Base-by-base conservation (phyloP, 2,329 filamentous ascomycete genomes). In the Cryphonectria carpinicola region DNA sequence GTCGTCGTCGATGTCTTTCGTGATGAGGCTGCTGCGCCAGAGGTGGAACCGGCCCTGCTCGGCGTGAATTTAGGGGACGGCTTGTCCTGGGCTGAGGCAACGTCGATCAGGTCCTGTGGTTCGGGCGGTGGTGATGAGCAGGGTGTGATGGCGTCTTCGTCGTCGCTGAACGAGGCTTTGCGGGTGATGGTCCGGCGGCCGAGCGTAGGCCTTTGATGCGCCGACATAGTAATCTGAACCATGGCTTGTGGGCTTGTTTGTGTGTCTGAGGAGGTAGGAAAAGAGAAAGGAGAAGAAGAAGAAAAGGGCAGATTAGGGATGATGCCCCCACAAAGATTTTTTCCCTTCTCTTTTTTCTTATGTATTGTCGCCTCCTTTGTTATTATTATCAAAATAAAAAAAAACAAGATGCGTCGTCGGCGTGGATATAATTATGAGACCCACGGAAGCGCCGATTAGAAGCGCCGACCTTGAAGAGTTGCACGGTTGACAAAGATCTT, bases 61-160 rank as follows among this genome's bases (percentile, higher is more conserved):
- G 43, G 28, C 10, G 43, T 63, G 41, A 35, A 28, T 25, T 49
- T 41, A n/a, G 28, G 17, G 8, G 61, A 52, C 25, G 39, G 17
- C 39, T 22, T 49, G 37, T 37, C 43, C 19, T 25, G 32, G 17
- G 32, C 13, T 22, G 43, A 32, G 25, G 6, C 19, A 22, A 8
- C 46, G 46, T 10, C 49, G 7, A 46, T 37, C 52, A 67, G 64
- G 58, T 69, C 66, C 22, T 69, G 71, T 35, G 68, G 66, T 39
- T 66, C 65, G 37, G 63, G 70, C 25, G 68, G 72, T 17, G 64
- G 73, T 11, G 68, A 67, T 19, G 65, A 65, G 66, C 68, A 73
- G 54, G 70, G 74, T 10, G 74, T 73, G 63, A 74, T 76, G 60
- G 73, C 74, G 64, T 73, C 71, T 61, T 74, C 74, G 60, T 73